phyloP scores from a whole-genome alignment of 1,284 basidiomycete genomes.

The Papiliotrema fonsecae region DNA sequence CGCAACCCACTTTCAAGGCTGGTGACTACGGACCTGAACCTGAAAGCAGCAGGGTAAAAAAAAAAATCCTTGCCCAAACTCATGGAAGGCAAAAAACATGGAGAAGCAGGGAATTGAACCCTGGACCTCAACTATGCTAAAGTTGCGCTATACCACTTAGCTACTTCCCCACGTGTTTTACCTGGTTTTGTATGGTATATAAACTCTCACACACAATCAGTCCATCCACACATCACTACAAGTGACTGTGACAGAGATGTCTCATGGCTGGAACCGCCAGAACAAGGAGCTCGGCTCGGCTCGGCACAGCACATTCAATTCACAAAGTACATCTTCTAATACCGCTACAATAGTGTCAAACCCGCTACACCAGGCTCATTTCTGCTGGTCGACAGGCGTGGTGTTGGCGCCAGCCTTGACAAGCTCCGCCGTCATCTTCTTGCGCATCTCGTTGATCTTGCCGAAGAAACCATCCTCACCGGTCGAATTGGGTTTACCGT shows the following conservation, averaged over 20 bases:
- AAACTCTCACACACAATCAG: not conserved
- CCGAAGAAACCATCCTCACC: conserved; percentile 36
- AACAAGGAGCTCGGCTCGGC: too few relatives aligned
- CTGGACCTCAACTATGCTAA: conserved; percentile 18
- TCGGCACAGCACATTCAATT: too few relatives aligned
- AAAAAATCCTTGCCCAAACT: too few relatives aligned
- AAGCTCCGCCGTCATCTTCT: conserved; percentile 29
- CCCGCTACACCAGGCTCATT: too few relatives aligned
- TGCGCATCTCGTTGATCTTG: conserved; percentile 32
- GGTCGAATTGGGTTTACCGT: conserved; percentile 33
- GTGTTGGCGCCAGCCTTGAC: conserved; percentile 26
- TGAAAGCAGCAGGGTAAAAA: too few relatives aligned
- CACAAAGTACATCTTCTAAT: too few relatives aligned
- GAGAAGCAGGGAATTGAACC: conserved; percentile 20
- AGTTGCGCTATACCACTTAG: conserved; percentile 92
- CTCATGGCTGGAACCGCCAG: too few relatives aligned
- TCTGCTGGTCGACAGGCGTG: conserved; percentile 31
- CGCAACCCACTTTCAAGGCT: too few relatives aligned
- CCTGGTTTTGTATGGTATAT: not conserved
- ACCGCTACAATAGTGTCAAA: too few relatives aligned
- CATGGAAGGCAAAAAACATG: conserved; percentile 15
- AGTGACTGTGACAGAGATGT: too few relatives aligned
- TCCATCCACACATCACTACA: too few relatives aligned
- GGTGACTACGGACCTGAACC: too few relatives aligned
- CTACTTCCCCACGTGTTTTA: conserved; percentile 59